Base-by-base conservation (phyloP, 2,329 filamentous ascomycete genomes). In the Penicillium sp. region DNA sequence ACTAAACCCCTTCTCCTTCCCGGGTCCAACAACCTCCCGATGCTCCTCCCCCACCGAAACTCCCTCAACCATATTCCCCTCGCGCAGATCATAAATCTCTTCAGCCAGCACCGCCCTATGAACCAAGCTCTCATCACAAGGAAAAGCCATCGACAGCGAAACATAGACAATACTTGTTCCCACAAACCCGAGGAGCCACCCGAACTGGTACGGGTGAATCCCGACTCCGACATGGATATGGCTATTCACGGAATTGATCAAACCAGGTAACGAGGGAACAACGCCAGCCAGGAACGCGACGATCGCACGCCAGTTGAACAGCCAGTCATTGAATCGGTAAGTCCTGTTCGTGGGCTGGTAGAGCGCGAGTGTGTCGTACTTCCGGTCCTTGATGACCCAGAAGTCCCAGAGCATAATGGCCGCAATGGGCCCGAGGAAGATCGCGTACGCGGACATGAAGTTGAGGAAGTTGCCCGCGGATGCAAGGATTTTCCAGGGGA, bases 401-500 rank as follows among this genome's bases (percentile, higher is more conserved):
- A 84, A 89, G 66, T 90, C 87, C 13, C 81, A 81, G 0, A 83
- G 77, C 76, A 89, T 83, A 65, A 90, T 86, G 0, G 83, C 83
- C 0, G 86, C 85, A 61, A 90, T 87, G 0, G 88, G 87, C 0
- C 85, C 87, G 0, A 90, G 78, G 75, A 91, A 90, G 45, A 90
- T 82, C 1, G 84, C 83, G 71, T 89, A 88, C 0, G 87, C 88
- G 48, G 83, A 81, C 83, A 91, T 89, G 75, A 91, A 91, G 48
- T 84, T 82, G 3, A 89, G 75, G 66, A 90, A 86, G 1, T 83
- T 86, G 2, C 75, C 71, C 2, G 87, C 88, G 0, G 84, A 87
- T 38, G 74, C 79, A 19, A 90, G 77, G 61, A 90, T 90, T 75
- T 88, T 88, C 88, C 87, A 90, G 1, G 86, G 87, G 1, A 88